A percentile compares a stretch with the other conserved stretches of the same genome.
These are phyloP conservation scores for Venturiaceae sp. DNA, from an alignment of 2,329 filamentous ascomycete species.

Conservation along the genomic window DNA sequence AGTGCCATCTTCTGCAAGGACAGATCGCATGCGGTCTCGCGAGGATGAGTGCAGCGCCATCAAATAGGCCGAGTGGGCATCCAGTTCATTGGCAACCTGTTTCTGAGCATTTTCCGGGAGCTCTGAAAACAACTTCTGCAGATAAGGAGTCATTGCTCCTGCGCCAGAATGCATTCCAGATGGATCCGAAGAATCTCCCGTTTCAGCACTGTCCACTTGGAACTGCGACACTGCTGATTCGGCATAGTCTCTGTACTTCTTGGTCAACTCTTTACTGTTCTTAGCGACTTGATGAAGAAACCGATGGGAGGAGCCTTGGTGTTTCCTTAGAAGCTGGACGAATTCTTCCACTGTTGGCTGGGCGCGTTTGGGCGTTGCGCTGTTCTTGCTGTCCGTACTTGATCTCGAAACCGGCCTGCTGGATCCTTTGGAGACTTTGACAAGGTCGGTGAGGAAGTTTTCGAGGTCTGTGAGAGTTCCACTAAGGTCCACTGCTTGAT, in stretches of 20 bases:
- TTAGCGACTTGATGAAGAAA: constrained; percentile 62
- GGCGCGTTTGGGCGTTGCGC: background rate
- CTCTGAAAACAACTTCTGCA: constrained; percentile 32
- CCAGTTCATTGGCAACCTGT: constrained; percentile 41
- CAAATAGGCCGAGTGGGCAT: constrained; percentile 54
- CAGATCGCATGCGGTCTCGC: constrained; percentile 41
- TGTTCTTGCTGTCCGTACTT: constrained; percentile 10
- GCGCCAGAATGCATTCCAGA: constrained; percentile 19
- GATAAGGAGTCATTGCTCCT: constrained; percentile 31
- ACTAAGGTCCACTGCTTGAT: constrained; percentile 61
- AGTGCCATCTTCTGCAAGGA: constrained; percentile 33
- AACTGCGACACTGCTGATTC: constrained; percentile 51
- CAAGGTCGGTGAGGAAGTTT: constrained; percentile 60
- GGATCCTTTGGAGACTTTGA: constrained; percentile 41
- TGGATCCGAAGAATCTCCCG: constrained; percentile 10
- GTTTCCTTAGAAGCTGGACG: constrained; percentile 54
- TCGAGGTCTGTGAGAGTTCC: constrained; percentile 59
- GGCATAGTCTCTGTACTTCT: constrained; percentile 52
- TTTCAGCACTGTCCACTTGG: constrained; percentile 13
- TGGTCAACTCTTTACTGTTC: constrained; percentile 56
- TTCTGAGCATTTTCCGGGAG: constrained; percentile 39
- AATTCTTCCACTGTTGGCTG: constrained; percentile 61
- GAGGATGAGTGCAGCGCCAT: constrained; percentile 45
- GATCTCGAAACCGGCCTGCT: constrained; percentile 13
- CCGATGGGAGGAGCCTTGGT: constrained; percentile 54